Conservation (phyloP, 2,329 filamentous ascomycete species). For the Canariomyces notabilis region DNA sequence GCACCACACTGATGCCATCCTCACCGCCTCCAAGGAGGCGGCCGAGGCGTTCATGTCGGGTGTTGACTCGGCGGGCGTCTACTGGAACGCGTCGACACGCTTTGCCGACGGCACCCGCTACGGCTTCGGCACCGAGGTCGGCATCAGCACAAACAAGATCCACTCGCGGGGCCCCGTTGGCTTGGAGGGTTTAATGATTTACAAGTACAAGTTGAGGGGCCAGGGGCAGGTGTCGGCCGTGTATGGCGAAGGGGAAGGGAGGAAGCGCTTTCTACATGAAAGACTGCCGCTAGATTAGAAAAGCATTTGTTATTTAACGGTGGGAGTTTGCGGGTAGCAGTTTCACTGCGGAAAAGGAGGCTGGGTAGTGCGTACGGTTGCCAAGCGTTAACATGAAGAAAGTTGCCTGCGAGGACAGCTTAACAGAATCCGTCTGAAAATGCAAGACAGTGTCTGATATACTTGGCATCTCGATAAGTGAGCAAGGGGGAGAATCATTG, state of each 20-base stretch:
- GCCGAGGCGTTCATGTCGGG: slow-evolving; percentile 80
- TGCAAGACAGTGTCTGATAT: no score
- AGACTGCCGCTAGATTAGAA: slow-evolving; percentile 38
- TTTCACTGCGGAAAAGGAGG: not conserved
- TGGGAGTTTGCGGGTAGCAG: no score
- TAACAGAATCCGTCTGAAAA: no score
- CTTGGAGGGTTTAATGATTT: slow-evolving; percentile 90
- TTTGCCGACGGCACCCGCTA: slow-evolving; percentile 97
- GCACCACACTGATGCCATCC: slow-evolving; percentile 88
- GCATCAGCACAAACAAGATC: slow-evolving; percentile 98
- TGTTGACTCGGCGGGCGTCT: slow-evolving; percentile 86
- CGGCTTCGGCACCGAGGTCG: slow-evolving; percentile 96
- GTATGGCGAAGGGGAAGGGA: slow-evolving; percentile 62
- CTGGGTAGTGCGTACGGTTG: no score
- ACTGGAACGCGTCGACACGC: slow-evolving; percentile 93
- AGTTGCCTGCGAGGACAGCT: no score
- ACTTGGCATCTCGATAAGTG: no score
- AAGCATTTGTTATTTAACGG: no score
- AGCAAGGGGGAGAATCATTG: no score
- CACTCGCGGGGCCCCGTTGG: slow-evolving; percentile 91
- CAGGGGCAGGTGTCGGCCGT: slow-evolving; percentile 74
- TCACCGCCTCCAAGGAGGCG: slow-evolving; percentile 62
- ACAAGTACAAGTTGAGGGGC: slow-evolving; percentile 90
- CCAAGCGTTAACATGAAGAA: no score
- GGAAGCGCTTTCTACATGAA: slow-evolving; percentile 57